A percentile compares a stretch with the other conserved stretches of the same genome.
Evolutionary conservation across 2,329 filamentous ascomycete genomes (phyloP).

Genomic region (Alternaria novae-zelandiae): DNA sequence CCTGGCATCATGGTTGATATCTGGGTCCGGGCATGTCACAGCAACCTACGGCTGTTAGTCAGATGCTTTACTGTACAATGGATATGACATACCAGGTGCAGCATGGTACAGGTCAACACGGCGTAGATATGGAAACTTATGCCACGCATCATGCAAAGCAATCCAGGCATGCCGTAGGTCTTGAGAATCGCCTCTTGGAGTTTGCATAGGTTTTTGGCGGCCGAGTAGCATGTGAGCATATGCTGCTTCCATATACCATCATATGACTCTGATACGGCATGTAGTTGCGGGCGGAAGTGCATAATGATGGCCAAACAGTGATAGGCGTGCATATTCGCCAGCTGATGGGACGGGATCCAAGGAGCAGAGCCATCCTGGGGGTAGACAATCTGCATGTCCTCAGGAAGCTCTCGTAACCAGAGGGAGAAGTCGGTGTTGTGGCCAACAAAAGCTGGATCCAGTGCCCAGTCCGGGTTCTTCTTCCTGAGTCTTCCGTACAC

Average conservation of each 20-base stretch:
- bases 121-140: conserved; percentile 97
- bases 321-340: conserved; percentile 89
- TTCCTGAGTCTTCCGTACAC: conserved; percentile 76
- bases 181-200: conserved; percentile 83
- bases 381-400: conserved; percentile 78
- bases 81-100: conserved; percentile 78
- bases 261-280: conserved; percentile 74
- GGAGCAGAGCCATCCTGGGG: conserved; percentile 79
- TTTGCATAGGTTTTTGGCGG: conserved; percentile 84
- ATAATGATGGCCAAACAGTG: conserved; percentile 86
- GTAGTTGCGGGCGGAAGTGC: conserved; percentile 84
- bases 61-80: not conserved
- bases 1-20: conserved; percentile 81
- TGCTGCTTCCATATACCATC: conserved; percentile 86
- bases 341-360: conserved; percentile 84
- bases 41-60: conserved; percentile 69
- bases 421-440: conserved; percentile 77
- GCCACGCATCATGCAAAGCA: conserved; percentile 91
- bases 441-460: conserved; percentile 81
- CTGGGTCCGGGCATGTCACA: conserved; percentile 89
- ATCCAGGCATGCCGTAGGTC: conserved; percentile 76
- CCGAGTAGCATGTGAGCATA: conserved; percentile 83
- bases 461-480: conserved; percentile 82
- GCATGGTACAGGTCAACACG: conserved; percentile 87
- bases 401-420: conserved; percentile 79